A percentile compares a stretch with the other conserved stretches of the same genome.
phyloP scores from a whole-genome alignment of 306 rosid species.

The Hippophae gyantsensis region DNA sequence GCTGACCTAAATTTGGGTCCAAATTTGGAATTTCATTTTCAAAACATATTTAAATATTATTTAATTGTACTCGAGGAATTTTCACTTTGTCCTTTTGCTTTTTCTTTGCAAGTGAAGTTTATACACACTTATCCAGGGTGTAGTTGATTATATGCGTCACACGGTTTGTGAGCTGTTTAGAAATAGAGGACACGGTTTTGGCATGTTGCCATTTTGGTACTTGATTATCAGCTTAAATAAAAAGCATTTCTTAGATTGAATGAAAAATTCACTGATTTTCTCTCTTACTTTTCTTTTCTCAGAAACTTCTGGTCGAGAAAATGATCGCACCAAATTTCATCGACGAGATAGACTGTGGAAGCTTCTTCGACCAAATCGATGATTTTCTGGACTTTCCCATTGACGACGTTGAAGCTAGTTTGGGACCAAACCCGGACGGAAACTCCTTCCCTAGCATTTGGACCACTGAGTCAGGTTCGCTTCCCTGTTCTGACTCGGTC shows the following conservation, averaged over 20 bases:
- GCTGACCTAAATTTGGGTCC: neutral
- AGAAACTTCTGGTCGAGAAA: slow-evolving; percentile 19
- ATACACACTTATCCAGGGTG: too few relatives aligned
- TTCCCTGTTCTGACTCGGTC: slow-evolving; percentile 47
- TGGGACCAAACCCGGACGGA: slow-evolving; percentile 25
- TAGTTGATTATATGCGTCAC: too few relatives aligned
- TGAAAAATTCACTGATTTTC: too few relatives aligned
- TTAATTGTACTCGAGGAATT: neutral
- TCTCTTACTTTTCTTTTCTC: slow-evolving; percentile 14
- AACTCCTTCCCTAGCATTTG: slow-evolving; percentile 45
- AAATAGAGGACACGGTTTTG: too few relatives aligned
- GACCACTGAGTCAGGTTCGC: slow-evolving; percentile 39
- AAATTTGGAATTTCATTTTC: neutral
- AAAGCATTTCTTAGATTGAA: too few relatives aligned
- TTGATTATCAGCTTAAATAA: too few relatives aligned
- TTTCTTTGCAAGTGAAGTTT: too few relatives aligned
- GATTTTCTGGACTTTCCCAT: slow-evolving; percentile 75
- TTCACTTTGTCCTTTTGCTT: too few relatives aligned
- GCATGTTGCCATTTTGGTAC: too few relatives aligned
- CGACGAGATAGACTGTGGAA: slow-evolving; percentile 79
- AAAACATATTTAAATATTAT: neutral
- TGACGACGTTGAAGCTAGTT: slow-evolving; percentile 43
- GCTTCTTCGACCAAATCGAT: slow-evolving; percentile 91
- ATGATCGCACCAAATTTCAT: slow-evolving; percentile 69
- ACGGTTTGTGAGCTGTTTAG: too few relatives aligned